Evolutionary conservation across 2,329 filamentous ascomycete species (phyloP), one percentile per base, ranked within the genome.

Genomic region (Alternaria tenuissima): DNA sequence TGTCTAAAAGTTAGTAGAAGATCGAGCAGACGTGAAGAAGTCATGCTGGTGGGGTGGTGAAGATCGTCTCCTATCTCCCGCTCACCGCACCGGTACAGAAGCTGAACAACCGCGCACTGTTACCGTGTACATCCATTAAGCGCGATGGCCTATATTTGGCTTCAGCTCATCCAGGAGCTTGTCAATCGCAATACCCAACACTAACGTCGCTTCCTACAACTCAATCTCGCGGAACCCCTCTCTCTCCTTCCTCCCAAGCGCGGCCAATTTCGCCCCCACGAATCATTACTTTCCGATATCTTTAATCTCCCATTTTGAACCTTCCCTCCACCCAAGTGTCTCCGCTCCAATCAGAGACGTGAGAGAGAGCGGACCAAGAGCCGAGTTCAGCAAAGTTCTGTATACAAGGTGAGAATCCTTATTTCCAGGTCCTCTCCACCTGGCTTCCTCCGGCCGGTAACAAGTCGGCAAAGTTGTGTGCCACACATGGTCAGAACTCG

Each of bases 211-310:
- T 48, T 48, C 18, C 30, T 24, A 34, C 38, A 3, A 49, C 12
- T 26, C 30, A 20, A 48, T 48, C 12, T 36, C 46, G 30, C 46
- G 46, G 46, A 48, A 36, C 18, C 46, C 20, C 30, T 12, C 30
- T 18, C 46, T 24, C 20, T 18, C 14, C 39, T 9, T 41, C 18
- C 39, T 24, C 7, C 30, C 30, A 36, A 49, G 46, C 46, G 32
- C 46, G 32, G 46, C 46, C 46, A 49, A 49, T 36, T 49, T 49
- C 30, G 46, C 46, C 46, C 46, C 46, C 46, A 49, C 46, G 46
- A 49, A 49, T 49, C 46, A 38, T 49, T 49, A 24, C 24, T 26
- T 36, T 16, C 32, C 46, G 20, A 20, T 42, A 24, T 24, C 46
- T 36, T 36, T 49, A 36, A 36, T 49, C 32, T 49, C 46, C 46